Conservation (phyloP, 768 basidiomycete genomes). For the Termitomyces sp. region DNA sequence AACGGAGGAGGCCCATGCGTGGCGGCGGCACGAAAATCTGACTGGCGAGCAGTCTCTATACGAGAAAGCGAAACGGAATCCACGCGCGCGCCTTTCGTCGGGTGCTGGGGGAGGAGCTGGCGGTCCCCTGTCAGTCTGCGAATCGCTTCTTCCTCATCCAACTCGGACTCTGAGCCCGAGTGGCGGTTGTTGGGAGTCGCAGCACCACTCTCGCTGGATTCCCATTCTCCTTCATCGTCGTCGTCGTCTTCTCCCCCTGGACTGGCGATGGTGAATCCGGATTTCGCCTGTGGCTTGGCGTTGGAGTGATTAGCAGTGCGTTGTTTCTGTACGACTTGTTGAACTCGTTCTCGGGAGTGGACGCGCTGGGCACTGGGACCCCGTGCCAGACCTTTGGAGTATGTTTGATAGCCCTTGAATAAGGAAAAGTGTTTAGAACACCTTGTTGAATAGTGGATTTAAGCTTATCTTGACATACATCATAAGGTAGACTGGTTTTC, state of each 20-base stretch:
- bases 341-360: slow-evolving; percentile 26
- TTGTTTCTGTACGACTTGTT: slow-evolving; percentile 18
- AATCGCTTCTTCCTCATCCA: slow-evolving; percentile 22
- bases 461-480: slow-evolving; percentile 31
- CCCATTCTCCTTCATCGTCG: slow-evolving; percentile 66
- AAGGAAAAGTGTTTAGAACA: not conserved
- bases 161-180: slow-evolving; percentile 38
- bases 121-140: slow-evolving; percentile 14
- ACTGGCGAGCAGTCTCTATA: slow-evolving; percentile 29
- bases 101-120: slow-evolving; percentile 7
- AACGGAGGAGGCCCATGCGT: slow-evolving; percentile 3
- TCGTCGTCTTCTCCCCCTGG: slow-evolving; percentile 38
- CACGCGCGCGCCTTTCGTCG: slow-evolving; percentile 3
- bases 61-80: slow-evolving; percentile 20
- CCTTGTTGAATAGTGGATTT: slow-evolving; percentile 9
- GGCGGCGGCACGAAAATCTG: slow-evolving; percentile 21
- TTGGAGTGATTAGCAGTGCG: slow-evolving; percentile 16
- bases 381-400: slow-evolving; percentile 22
- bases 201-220: slow-evolving; percentile 72
- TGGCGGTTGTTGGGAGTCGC: slow-evolving; percentile 53
- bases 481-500: slow-evolving; percentile 37
- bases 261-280: slow-evolving; percentile 55
- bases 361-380: slow-evolving; percentile 30
- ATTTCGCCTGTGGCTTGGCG: slow-evolving; percentile 31
- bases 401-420: slow-evolving; percentile 15